phyloP scores from a whole-genome alignment of 1,284 basidiomycete species.

The Ganoderma meredithae region DNA sequence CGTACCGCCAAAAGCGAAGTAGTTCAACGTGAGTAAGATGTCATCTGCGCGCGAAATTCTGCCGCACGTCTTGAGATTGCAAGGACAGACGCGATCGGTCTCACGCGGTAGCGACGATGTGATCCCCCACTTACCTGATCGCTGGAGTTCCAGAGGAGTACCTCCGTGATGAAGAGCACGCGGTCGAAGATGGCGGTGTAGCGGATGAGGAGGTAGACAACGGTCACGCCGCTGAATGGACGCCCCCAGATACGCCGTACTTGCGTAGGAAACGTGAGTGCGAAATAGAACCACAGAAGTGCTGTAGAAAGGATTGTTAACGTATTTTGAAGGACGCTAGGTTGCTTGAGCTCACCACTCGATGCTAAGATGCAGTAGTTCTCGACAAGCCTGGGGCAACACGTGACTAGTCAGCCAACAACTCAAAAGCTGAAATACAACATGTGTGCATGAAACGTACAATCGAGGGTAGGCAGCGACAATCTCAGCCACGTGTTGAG shows the following conservation, averaged over 20 bases:
- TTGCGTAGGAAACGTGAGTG: conserved; percentile 26
- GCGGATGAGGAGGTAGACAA: conserved; percentile 30
- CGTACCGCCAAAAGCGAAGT: conserved; percentile 8
- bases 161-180: conserved; percentile 8
- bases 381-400: background rate
- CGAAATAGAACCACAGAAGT: conserved; percentile 23
- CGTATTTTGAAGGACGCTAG: background rate
- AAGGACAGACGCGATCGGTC: background rate
- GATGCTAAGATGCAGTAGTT: conserved; percentile 12
- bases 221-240: conserved; percentile 25
- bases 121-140: background rate
- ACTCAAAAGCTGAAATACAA: background rate
- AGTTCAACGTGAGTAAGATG: conserved; percentile 1
- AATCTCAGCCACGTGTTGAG: background rate
- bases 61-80: background rate
- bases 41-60: background rate
- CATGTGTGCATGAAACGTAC: background rate
- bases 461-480: background rate
- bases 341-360: background rate
- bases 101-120: background rate
- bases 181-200: conserved; percentile 26
- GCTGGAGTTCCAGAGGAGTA: conserved; percentile 4
- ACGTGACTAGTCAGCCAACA: background rate
- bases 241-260: conserved; percentile 26
- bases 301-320: background rate